Evolutionary conservation across 345 rosid species (phyloP).

Genomic region (Anastatica hierochuntica): DNA sequence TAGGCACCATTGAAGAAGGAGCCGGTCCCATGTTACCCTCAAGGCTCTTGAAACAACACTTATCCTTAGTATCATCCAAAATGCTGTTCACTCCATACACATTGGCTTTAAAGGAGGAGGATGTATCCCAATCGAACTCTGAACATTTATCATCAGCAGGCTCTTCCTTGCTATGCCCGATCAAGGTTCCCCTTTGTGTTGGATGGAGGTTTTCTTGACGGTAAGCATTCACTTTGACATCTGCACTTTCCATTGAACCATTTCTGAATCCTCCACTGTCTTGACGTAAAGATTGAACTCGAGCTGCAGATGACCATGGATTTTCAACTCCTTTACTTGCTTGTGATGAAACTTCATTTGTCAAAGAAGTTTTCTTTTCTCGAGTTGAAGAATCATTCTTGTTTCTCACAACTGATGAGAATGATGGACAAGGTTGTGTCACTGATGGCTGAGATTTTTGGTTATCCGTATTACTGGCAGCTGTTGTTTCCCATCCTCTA

Average conservation of each 20-base stretch:
- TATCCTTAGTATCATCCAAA: conserved; percentile 9
- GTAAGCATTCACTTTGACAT: too few relatives aligned
- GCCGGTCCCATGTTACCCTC: neutral
- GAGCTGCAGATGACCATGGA: conserved; percentile 2
- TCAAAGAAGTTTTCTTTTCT: neutral
- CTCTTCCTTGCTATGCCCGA: conserved; percentile 10
- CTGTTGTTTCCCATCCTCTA: neutral
- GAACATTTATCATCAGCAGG: neutral
- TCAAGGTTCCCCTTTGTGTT: too few relatives aligned
- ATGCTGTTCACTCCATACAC: conserved; percentile 12
- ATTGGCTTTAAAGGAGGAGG: conserved; percentile 10
- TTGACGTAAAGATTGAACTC: neutral
- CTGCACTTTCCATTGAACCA: neutral
- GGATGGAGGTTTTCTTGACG: too few relatives aligned
- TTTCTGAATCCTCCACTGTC: neutral
- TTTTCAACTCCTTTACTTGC: conserved; percentile 7
- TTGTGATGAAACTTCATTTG: neutral
- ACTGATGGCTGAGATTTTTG: neutral
- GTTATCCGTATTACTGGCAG: neutral
- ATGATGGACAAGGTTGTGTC: conserved; percentile 14
- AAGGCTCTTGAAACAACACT: conserved; percentile 1
- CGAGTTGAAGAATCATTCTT: conserved; percentile 1
- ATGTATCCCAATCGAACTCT: conserved; percentile 16
- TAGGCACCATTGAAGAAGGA: conserved; percentile 14
- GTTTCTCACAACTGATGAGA: conserved; percentile 20